Percentiles rank a stretch among this genome's conserved stretches.
Conservation (phyloP, 768 basidiomycete species). For the Tulasnella sp. region DNA sequence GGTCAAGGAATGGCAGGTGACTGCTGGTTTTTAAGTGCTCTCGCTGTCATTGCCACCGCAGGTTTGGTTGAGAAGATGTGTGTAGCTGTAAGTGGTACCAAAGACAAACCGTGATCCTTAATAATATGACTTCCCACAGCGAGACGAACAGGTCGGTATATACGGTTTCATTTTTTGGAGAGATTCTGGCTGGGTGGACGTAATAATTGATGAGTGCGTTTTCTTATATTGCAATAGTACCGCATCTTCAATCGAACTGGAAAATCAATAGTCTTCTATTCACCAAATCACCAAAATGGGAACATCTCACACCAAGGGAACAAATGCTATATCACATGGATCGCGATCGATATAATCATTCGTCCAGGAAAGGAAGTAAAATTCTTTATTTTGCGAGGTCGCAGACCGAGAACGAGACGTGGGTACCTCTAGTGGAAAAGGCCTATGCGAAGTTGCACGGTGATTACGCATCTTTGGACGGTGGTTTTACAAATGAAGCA, state of each 20-base stretch:
- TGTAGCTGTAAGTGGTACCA: slow-evolving; percentile 30
- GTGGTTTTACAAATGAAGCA: slow-evolving; percentile 37
- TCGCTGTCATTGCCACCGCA: slow-evolving; percentile 37
- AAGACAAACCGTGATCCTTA: background rate
- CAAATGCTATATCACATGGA: slow-evolving; percentile 39
- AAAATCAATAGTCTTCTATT: slow-evolving; percentile 33
- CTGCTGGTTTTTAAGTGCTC: slow-evolving; percentile 43
- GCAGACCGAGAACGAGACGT: slow-evolving; percentile 36
- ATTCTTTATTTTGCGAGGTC: slow-evolving; percentile 38
- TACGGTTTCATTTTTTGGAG: slow-evolving; percentile 49
- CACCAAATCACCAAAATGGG: slow-evolving; percentile 40
- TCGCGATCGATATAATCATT: slow-evolving; percentile 34
- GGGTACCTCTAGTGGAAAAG: slow-evolving; percentile 47
- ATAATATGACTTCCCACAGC: slow-evolving; percentile 22
- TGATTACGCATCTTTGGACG: slow-evolving; percentile 33
- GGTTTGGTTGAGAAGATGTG: slow-evolving; percentile 41
- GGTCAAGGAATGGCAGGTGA: slow-evolving; percentile 39
- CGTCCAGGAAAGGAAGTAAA: slow-evolving; percentile 36
- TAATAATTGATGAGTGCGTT: slow-evolving; percentile 46
- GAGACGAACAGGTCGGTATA: slow-evolving; percentile 40
- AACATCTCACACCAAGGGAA: slow-evolving; percentile 32
- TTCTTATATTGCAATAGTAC: background rate
- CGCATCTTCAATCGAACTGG: background rate
- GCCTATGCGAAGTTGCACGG: slow-evolving; percentile 47
- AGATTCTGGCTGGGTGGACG: slow-evolving; percentile 38